These are phyloP conservation scores for Neonectria neomacrospora DNA, from an alignment of 2,329 filamentous ascomycete species.

Conservation along the genomic window DNA sequence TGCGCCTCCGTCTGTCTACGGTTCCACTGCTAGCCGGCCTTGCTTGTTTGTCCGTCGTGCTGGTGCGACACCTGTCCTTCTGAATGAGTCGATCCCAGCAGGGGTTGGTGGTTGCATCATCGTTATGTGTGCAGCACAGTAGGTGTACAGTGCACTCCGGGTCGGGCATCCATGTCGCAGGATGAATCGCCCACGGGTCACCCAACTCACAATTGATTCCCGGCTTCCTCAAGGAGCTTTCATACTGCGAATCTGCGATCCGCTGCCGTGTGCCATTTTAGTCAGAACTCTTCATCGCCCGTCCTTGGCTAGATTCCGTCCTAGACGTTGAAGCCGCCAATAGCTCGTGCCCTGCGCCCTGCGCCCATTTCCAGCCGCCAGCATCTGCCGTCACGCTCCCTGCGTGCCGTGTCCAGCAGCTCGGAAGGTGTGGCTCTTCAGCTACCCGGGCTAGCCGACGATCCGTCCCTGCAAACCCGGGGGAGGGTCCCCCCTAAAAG, in stretches of 20 bases:
- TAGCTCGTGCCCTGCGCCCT: neutral
- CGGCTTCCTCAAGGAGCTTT: too few species aligned
- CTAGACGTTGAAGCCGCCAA: neutral
- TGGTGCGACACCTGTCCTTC: slow-evolving; percentile 20
- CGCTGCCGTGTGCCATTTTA: slow-evolving; percentile 12
- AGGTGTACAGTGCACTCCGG: too few species aligned
- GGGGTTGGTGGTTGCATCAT: neutral
- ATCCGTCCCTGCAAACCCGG: slow-evolving; percentile 22
- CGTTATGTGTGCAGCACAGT: neutral
- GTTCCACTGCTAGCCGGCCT: slow-evolving; percentile 7
- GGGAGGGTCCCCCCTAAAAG: slow-evolving; percentile 10
- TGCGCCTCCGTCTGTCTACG: neutral
- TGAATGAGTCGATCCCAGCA: slow-evolving; percentile 14
- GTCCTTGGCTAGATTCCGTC: neutral
- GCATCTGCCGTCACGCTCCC: slow-evolving; percentile 1
- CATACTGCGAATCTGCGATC: neutral
- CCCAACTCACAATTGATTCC: too few species aligned
- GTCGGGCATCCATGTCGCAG: neutral
- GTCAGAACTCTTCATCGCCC: neutral
- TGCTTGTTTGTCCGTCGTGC: slow-evolving; percentile 16
- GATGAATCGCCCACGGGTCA: neutral
- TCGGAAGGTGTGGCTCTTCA: slow-evolving; percentile 17
- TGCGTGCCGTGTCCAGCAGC: neutral
- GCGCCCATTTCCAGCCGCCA: neutral
- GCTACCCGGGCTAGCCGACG: slow-evolving; percentile 9